Evolutionary conservation across 805 yeast genomes (phyloP), one percentile per base, ranked within the genome.

Genomic region (Metschnikowia vanudenii): DNA sequence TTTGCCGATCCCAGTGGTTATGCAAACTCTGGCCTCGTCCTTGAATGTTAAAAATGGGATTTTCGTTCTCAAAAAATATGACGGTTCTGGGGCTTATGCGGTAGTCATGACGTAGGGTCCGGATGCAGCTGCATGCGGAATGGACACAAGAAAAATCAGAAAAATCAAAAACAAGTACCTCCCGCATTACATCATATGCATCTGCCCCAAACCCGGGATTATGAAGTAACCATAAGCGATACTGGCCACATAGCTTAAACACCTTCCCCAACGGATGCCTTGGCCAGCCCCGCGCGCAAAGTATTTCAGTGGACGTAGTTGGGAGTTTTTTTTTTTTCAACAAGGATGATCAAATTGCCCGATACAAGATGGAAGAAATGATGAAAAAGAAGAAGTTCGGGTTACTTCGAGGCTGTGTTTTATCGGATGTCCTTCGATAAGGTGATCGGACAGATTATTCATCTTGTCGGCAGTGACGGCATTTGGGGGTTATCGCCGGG

Each of bases 401-500:
- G 28, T 9, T 3, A 10, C 28, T 8, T 26, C 11, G 28, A 26
- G 28, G 28, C 28, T 26, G 28, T 26, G 28, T 26, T 9, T 26
- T 26, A n/a, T 26, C 12, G 11, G 12, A 8, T 12, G 10, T 26
- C 28, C 11, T 8, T 26, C 5, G 28, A 26, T 26, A 26, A 26
- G 28, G 10, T 26, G 19, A 17, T 33, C 36, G 22, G 13, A 13
- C 6, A 33, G 36, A 33, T 36, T 19, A 36, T 4, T 20, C 9
- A 20, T 28, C 13, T 26, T 1, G 1, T 33, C 24, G 12, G 17
- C 26, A 8, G 28, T 14, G 26, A 37, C 39, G 18, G 12, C 8
- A 13, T 6, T n/a, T 13, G 11, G 17, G 29, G 31, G 8, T 9
- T 37, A 20, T 31, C n/a, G 43, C 31, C 43, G 43, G 43, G 43